Conservation (phyloP, 176 grass and related monocot species). For the Avena sativa region DNA sequence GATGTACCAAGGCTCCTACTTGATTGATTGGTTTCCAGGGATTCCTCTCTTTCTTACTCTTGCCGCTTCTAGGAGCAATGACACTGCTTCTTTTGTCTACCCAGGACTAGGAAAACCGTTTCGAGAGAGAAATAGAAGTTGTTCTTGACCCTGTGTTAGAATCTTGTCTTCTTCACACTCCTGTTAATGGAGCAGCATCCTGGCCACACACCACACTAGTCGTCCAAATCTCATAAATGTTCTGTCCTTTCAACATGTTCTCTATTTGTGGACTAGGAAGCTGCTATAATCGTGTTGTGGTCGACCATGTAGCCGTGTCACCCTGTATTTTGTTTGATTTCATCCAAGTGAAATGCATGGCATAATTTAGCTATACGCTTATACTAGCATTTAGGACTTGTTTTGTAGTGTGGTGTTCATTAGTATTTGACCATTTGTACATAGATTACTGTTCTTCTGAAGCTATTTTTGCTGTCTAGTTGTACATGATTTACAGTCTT, state of each 20-base stretch:
- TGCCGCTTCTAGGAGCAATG: not conserved
- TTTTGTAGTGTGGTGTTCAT: not conserved
- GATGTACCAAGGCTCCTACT: too few species aligned
- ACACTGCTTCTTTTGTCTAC: not conserved
- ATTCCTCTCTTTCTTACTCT: too few species aligned
- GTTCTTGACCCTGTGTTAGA: not conserved
- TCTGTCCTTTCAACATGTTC: not conserved
- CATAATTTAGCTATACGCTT: too few species aligned
- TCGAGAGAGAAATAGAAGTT: not conserved
- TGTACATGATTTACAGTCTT: slow-evolving; percentile 6
- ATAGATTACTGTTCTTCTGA: not conserved
- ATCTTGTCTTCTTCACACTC: not conserved
- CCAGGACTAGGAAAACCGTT: too few species aligned
- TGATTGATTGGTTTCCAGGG: too few species aligned
- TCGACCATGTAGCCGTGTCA: not conserved
- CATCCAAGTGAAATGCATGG: not conserved
- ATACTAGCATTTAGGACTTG: not conserved
- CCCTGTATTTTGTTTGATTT: not conserved
- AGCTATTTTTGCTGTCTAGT: not conserved
- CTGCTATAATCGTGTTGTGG: not conserved
- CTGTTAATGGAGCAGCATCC: too few species aligned
- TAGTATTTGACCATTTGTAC: not conserved
- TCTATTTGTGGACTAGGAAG: not conserved
- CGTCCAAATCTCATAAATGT: too few species aligned
- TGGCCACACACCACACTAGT: too few species aligned